Conservation (phyloP, 306 rosid species). For the Cotoneaster glaucophyllus region DNA sequence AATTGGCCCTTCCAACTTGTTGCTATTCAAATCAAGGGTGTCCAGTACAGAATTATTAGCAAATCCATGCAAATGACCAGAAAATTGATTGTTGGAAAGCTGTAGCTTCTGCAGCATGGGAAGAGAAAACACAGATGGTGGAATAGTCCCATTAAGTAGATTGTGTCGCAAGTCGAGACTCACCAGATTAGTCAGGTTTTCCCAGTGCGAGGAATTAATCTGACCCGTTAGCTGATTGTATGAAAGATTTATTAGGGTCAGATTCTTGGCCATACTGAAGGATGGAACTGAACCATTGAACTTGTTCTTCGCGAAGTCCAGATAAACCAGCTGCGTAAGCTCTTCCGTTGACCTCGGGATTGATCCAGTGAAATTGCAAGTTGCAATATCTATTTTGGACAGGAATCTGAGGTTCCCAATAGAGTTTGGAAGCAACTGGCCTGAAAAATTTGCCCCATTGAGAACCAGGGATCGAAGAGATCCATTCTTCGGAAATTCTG, state of each 20-base stretch:
- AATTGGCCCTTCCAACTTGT: conserved; percentile 39
- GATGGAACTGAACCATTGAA: conserved; percentile 30
- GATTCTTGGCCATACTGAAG: conserved; percentile 7
- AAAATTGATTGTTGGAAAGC: conserved; percentile 15
- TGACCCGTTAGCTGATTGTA: conserved; percentile 17
- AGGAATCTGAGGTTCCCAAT: conserved; percentile 14
- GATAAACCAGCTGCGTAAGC: conserved; percentile 6
- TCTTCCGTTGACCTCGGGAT: conserved; percentile 17
- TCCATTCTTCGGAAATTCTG: conserved; percentile 3
- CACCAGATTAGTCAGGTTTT: conserved; percentile 13
- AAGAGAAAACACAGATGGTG: conserved; percentile 16
- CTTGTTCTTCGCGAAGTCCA: conserved; percentile 6
- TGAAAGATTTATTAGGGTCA: conserved; percentile 13
- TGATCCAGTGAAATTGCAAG: conserved; percentile 14
- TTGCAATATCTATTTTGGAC: conserved; percentile 9
- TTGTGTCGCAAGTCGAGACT: conserved; percentile 19
- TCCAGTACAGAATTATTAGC: not conserved
- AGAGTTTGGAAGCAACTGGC: conserved; percentile 8
- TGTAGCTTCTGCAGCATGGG: conserved; percentile 4
- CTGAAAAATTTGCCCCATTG: conserved; percentile 2
- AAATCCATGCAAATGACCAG: conserved; percentile 5
- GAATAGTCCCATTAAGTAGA: conserved; percentile 20
- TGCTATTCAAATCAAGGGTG: conserved; percentile 44
- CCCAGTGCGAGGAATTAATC: conserved; percentile 17
- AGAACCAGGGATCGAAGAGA: conserved; percentile 11